Evolutionary conservation across 148 eudicot genomes (phyloP), one percentile per base, ranked within the genome.

Genomic region (Simmondsia chinensis): DNA sequence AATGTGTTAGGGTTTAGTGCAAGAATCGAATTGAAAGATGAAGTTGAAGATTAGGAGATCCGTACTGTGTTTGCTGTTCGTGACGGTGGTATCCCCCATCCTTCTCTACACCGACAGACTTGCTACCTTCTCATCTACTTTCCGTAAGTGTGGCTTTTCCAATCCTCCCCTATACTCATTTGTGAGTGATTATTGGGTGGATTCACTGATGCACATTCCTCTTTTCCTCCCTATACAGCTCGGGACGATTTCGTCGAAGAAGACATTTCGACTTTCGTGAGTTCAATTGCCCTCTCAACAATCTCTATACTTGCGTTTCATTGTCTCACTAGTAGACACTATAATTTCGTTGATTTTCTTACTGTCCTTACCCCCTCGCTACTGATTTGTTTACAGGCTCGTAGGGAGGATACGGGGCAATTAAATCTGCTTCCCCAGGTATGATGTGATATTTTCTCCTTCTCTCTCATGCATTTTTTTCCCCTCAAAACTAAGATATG

Each of bases 51-150:
- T 71, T 67, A 64, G 54, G 50, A 76, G 44, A 21, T 40, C 73
- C 2, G 79, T 80, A 9, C 18, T 81, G 20, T 40, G 60, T 18
- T 57, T 85, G 69, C 69, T 89, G 34, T 46, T 79, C 23, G 48
- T 85, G 21, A 81, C 97, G 0, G 88, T 89, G 52, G 39, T 89
- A 9, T 76, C 87, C 39, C 97, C 93, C 0, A 74, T 89, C 55
- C 62, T 89, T 42, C 66, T 89, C 30, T 85, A 63, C 74, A 81
- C 93, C 31, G 76, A 81, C 73, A 78, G 59, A 20, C 71, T 78
- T 37, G 53, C 43, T 12, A 47, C 59, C 71, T 75, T 72, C 48
- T 59, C 59, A n/a, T 51, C 70, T 22, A 55, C 71, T 20, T 60
- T 73, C 25, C n/a, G 72, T 60, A 46, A 60, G 64, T 38, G 9